Evolutionary conservation across 352 stramenopile genomes (phyloP).

Genomic region (Phytophthora idaei): DNA sequence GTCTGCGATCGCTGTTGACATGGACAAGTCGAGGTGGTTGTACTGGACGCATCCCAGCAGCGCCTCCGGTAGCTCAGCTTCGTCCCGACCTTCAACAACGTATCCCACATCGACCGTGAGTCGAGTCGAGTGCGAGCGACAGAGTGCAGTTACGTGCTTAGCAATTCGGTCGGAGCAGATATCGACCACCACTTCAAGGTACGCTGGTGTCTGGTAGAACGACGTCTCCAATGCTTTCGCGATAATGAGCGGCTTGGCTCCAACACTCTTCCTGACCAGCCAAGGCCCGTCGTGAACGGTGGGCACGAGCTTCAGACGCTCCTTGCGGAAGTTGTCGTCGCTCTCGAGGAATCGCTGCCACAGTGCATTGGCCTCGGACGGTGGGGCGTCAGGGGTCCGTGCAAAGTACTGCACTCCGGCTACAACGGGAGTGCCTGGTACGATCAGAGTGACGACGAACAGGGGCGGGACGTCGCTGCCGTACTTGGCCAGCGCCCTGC

Average conservation of each 20-base stretch:
- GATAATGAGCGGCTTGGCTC: constrained; percentile 79
- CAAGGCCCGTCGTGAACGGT: constrained; percentile 79
- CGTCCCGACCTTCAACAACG: constrained; percentile 73
- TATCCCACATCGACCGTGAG: constrained; percentile 84
- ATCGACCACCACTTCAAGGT: constrained; percentile 82
- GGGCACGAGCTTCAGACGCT: constrained; percentile 82
- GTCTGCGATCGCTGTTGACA: constrained; percentile 57
- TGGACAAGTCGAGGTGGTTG: constrained; percentile 70
- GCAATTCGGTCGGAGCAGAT: constrained; percentile 77
- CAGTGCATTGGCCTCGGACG: constrained; percentile 44
- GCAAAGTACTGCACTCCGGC: constrained; percentile 83
- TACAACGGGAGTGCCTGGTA: constrained; percentile 69
- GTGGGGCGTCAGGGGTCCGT: constrained; percentile 35
- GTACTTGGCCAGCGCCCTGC: constrained; percentile 65
- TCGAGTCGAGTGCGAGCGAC: constrained; percentile 63
- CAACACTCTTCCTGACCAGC: constrained; percentile 84
- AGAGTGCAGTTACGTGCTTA: constrained; percentile 81
- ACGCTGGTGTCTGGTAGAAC: constrained; percentile 65
- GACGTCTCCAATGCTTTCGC: constrained; percentile 63
- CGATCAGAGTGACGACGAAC: constrained; percentile 77
- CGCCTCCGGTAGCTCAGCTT: constrained; percentile 78
- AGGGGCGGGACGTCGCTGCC: constrained; percentile 71
- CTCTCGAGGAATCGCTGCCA: constrained; percentile 71
- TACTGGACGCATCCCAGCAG: constrained; percentile 83
- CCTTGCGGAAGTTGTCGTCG: constrained; percentile 73